Evolutionary conservation across 306 rosid species (phyloP).

Genomic region (Glycyrrhiza uralensis): DNA sequence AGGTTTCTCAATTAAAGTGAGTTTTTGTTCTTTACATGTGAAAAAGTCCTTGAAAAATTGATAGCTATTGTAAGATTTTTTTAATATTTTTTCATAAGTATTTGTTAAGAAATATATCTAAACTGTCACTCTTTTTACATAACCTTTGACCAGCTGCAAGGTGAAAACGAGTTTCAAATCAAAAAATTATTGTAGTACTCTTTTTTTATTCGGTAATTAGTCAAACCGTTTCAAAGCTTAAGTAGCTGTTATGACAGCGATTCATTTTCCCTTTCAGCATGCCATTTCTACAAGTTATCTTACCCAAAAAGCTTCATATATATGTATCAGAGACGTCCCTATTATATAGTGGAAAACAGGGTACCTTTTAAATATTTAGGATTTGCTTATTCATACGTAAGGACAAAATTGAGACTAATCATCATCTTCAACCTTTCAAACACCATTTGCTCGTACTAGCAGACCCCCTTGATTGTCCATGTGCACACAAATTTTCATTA

Average conservation of each 20-base stretch:
- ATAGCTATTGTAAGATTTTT: too few relatives aligned
- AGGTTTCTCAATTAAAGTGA: too few relatives aligned
- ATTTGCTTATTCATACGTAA: slow-evolving; percentile 12
- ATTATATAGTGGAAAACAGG: slow-evolving; percentile 18
- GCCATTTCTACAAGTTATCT: slow-evolving; percentile 6
- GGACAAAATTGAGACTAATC: slow-evolving; percentile 29
- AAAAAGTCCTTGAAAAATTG: too few relatives aligned
- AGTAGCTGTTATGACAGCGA: slow-evolving; percentile 16
- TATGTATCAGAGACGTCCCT: slow-evolving; percentile 14
- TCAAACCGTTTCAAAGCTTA: slow-evolving; percentile 20
- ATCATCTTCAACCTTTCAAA: slow-evolving; percentile 25
- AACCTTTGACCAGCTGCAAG: background rate
- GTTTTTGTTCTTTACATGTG: too few relatives aligned
- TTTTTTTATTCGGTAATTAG: background rate
- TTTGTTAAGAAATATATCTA: too few relatives aligned
- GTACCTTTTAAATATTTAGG: background rate
- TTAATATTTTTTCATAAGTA: too few relatives aligned
- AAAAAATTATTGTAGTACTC: slow-evolving; percentile 15
- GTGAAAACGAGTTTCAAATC: slow-evolving; percentile 18
- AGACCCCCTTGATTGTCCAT: slow-evolving; percentile 31
- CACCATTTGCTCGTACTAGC: slow-evolving; percentile 6
- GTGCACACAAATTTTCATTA: slow-evolving; percentile 37
- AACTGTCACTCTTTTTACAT: too few relatives aligned
- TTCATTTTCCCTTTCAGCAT: slow-evolving; percentile 27
- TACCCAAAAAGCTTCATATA: background rate